Evolutionary conservation across 1,139 yeast genomes (phyloP).

Genomic region (Zygosaccharomyces sapae): DNA sequence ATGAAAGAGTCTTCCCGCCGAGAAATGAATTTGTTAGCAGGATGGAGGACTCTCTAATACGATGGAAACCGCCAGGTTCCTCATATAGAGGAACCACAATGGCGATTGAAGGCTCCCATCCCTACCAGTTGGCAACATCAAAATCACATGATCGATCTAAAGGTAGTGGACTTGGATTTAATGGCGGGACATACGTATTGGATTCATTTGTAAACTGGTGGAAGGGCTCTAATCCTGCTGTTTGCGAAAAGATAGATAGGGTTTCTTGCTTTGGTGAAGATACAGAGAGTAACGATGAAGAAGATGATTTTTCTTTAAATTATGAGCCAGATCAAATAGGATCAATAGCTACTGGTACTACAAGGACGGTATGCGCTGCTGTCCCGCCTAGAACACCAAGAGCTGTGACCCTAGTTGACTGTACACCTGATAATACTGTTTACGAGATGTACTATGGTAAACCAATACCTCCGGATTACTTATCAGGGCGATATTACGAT

Average conservation of each 20-base stretch:
- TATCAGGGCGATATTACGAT: constrained; percentile 1
- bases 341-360: background rate
- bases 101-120: constrained; percentile 30
- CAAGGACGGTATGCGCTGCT: constrained; percentile 4
- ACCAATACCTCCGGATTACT: constrained; percentile 13
- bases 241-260: too few relatives aligned
- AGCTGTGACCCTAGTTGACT: constrained; percentile 9
- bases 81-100: constrained; percentile 33
- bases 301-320: constrained; percentile 7
- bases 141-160: background rate
- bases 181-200: background rate
- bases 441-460: constrained; percentile 12
- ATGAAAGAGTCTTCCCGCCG: constrained; percentile 27
- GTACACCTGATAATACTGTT: constrained; percentile 8
- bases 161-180: background rate
- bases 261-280: too few relatives aligned
- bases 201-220: constrained; percentile 12
- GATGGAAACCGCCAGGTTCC: constrained; percentile 52
- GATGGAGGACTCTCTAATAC: constrained; percentile 50
- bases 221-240: constrained; percentile 4
- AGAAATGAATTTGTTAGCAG: constrained; percentile 39
- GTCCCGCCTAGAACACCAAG: constrained; percentile 9
- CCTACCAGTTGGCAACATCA: constrained; percentile 20
- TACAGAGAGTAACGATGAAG: constrained; percentile 2
- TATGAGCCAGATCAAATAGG: constrained; percentile 5